phyloP scores from a whole-genome alignment of 805 yeast genomes.

The Lipomyces mesembrius region DNA sequence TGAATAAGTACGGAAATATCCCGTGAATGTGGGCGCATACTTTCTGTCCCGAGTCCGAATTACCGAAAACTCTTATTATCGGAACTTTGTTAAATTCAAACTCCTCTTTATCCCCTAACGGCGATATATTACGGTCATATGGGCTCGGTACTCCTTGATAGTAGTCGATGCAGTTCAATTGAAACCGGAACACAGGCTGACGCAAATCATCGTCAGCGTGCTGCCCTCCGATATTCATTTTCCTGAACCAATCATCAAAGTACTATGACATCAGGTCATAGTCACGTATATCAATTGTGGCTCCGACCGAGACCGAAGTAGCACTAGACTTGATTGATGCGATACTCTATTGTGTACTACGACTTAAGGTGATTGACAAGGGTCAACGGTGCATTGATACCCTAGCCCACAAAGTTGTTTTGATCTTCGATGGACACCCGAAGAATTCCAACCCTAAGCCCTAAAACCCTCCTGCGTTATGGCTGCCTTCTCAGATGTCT shows the following conservation, averaged over 20 bases:
- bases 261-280: background rate
- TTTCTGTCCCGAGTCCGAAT: constrained; percentile 62
- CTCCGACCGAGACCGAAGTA: background rate
- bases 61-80: constrained; percentile 76
- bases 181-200: constrained; percentile 46
- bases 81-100: constrained; percentile 58
- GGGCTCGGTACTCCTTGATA: constrained; percentile 62
- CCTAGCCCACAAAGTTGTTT: background rate
- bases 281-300: background rate
- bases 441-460: background rate
- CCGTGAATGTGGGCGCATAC: constrained; percentile 79
- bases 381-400: background rate
- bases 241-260: background rate
- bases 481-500: background rate
- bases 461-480: background rate
- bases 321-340: background rate
- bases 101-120: constrained; percentile 39
- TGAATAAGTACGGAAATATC: constrained; percentile 76
- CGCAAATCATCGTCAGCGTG: background rate
- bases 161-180: constrained; percentile 67
- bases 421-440: too few relatives aligned
- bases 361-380: background rate
- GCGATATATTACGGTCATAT: constrained; percentile 52
- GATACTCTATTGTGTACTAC: background rate
- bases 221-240: background rate